phyloP scores from a whole-genome alignment of 2,329 filamentous ascomycete species.

The Trichoderma gracile region DNA sequence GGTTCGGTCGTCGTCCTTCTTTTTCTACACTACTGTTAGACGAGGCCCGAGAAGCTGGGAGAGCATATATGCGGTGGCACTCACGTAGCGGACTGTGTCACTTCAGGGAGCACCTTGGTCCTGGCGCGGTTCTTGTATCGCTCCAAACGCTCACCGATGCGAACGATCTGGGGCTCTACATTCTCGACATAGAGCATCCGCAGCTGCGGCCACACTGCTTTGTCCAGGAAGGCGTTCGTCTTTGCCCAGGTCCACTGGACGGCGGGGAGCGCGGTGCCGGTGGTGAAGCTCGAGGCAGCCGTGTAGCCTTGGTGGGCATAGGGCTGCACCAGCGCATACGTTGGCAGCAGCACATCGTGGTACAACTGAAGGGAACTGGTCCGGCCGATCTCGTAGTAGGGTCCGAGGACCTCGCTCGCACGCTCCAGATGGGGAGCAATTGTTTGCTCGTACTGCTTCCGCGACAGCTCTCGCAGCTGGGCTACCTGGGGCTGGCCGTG shows the following conservation, averaged over 20 bases:
- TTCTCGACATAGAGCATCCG: slow-evolving; percentile 83
- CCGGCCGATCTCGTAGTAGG: slow-evolving; percentile 70
- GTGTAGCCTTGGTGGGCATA: slow-evolving; percentile 70
- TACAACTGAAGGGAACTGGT: slow-evolving; percentile 68
- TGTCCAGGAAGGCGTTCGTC: slow-evolving; percentile 69
- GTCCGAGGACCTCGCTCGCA: slow-evolving; percentile 57
- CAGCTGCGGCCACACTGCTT: slow-evolving; percentile 77
- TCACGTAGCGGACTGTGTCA: slow-evolving; percentile 14
- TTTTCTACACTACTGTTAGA: slow-evolving; percentile 27
- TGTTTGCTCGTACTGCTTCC: slow-evolving; percentile 66
- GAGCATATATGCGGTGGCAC: not conserved
- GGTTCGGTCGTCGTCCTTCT: slow-evolving; percentile 29
- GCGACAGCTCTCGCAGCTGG: slow-evolving; percentile 61
- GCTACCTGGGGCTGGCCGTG: slow-evolving; percentile 73
- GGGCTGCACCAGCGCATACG: slow-evolving; percentile 72
- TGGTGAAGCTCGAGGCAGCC: slow-evolving; percentile 65
- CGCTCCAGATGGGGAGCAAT: slow-evolving; percentile 74
- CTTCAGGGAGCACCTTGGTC: slow-evolving; percentile 35
- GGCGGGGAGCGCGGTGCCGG: slow-evolving; percentile 71
- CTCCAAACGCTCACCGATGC: slow-evolving; percentile 87
- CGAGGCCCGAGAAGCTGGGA: slow-evolving; percentile 8
- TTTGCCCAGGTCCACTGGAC: slow-evolving; percentile 70
- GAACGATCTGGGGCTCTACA: slow-evolving; percentile 90
- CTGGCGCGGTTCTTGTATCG: slow-evolving; percentile 58
- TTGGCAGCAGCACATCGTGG: slow-evolving; percentile 70